Evolutionary conservation across 2,329 filamentous ascomycete genomes (phyloP), one percentile per base, ranked within the genome.

Genomic region (Colletotrichum acutatum): DNA sequence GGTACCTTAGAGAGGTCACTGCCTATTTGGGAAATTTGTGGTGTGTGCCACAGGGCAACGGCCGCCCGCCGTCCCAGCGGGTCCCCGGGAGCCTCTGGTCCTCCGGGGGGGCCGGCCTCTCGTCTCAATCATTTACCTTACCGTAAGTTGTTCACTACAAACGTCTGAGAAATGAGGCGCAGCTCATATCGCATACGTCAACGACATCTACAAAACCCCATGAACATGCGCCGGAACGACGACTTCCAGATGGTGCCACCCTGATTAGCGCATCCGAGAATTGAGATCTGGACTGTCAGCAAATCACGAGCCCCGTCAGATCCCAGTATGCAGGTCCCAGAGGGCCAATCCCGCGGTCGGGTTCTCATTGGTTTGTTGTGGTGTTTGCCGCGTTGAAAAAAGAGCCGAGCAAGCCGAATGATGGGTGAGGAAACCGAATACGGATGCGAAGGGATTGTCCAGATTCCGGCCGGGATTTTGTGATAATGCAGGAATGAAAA

Each of bases 11-110:
- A 7, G 46, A 72, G 66, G 60, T 72, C 54, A 34, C 46, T 70
- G 54, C 66, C 66, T 28, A 59, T 69, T 70, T 72, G 59, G 70
- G 69, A 68, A 72, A 53, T 28, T 37, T n/a, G 42, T n/a, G 42
- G 42, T 49, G 42, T 11, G 42, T 49, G 42, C 42, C 42, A n/a
- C 42, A 49, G 42, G 42, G 22, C 34, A 26, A 58, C 61, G 57
- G 26, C 49, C 32, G n/a, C 22, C 30, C 46, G 30, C 16, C 16
- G 66, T 30, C 65, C 46, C 32, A 63, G 54, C 54, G 69, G 69
- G 52, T 54, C 53, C 60, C 12, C 30, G 32, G 16, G 22, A 54
- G 58, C 30, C 52, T 68, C 57, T 32, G 63, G 49, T 32, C 11
- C 12, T 24, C n/a, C 8, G 30, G 4, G 34, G 30, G 34, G 37